Base-by-base conservation (phyloP, 169 alveolate species). In the Plasmodium sp. region DNA sequence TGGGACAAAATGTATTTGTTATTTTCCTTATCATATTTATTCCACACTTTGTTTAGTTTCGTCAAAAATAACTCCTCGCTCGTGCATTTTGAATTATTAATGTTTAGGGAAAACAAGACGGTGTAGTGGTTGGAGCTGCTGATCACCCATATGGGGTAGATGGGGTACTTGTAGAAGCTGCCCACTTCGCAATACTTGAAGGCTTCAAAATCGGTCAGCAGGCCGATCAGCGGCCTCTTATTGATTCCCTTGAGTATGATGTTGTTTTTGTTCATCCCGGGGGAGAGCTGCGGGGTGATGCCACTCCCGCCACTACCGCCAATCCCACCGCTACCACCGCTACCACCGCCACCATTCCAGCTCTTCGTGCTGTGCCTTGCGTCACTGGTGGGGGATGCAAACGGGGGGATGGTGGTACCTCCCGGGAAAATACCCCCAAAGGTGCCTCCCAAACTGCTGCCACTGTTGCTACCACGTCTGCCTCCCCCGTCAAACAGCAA, bases 171-270 rank as follows among this genome's bases (percentile, higher is more conserved):
- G 82, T 96, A 97, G 81, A 84, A 95, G n/a, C 96, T 95, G n/a
- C 98, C 98, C 48, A 96, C 98, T 41, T 94, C 94, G 90, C 97
- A 97, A 83, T 96, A 96, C 67, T 96, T 93, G 81, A 94, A 92
- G 31, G 98, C 98, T 94, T 97, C 98, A 45, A 93, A 95, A 58
- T 97, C 98, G 3, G 98, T 97, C 48, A 97, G 94, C 34, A 96
- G 96, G 31, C 98, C 98, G 10, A 97, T 84, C 58, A 86, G 74
- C 36, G 96, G 96, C 75, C 95, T 92, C 48, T 85, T 94, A 22
- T 83, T 79, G 34, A 97, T 96, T n/a, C 98, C 98, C 90, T 94
- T 97, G 27, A 97, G 97, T 36, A 83, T 84, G 43, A 95, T 81
- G 43, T 90, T 90, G 73, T 90, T 81, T 80, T 81, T 80, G 92